These are phyloP conservation scores for Rutidosis leptorrhynchoides DNA, from an alignment of 129 eudicot species.

Conservation along the genomic window DNA sequence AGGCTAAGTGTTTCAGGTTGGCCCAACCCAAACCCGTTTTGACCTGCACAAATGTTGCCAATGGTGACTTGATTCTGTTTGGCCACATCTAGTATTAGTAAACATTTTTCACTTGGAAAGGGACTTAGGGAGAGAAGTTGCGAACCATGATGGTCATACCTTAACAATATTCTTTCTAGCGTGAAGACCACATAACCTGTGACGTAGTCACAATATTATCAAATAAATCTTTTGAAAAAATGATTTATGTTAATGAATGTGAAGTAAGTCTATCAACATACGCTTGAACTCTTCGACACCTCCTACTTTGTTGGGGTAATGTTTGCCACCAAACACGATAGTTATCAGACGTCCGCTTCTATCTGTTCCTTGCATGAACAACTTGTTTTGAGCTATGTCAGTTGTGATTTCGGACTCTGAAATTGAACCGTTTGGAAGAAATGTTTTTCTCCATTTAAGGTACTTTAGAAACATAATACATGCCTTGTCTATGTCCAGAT, in stretches of 20 bases:
- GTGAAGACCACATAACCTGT: constrained; percentile 48
- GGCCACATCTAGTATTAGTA: too few species aligned
- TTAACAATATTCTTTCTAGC: constrained; percentile 60
- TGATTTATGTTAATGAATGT: neutral
- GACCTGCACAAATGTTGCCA: too few species aligned
- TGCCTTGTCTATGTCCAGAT: constrained; percentile 63
- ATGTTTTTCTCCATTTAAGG: constrained; percentile 52
- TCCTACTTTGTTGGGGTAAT: constrained; percentile 46
- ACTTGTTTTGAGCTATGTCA: constrained; percentile 62
- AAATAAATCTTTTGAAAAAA: too few species aligned
- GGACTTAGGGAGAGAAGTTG: too few species aligned
- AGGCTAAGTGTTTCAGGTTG: too few species aligned
- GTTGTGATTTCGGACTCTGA: constrained; percentile 46
- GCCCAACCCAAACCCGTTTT: too few species aligned
- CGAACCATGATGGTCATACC: constrained; percentile 24
- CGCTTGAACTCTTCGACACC: constrained; percentile 63
- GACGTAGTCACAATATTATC: too few species aligned
- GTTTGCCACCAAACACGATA: constrained; percentile 46
- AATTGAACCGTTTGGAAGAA: constrained; percentile 60
- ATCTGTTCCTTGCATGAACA: constrained; percentile 66
- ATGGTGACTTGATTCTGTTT: neutral
- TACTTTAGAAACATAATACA: constrained; percentile 62
- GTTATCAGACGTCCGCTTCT: constrained; percentile 59
- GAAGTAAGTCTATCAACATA: constrained; percentile 27
- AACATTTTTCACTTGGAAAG: too few species aligned